These are phyloP conservation scores for Bipolaris gigantea DNA, from an alignment of 2,329 filamentous ascomycete genomes.

Conservation along the genomic window DNA sequence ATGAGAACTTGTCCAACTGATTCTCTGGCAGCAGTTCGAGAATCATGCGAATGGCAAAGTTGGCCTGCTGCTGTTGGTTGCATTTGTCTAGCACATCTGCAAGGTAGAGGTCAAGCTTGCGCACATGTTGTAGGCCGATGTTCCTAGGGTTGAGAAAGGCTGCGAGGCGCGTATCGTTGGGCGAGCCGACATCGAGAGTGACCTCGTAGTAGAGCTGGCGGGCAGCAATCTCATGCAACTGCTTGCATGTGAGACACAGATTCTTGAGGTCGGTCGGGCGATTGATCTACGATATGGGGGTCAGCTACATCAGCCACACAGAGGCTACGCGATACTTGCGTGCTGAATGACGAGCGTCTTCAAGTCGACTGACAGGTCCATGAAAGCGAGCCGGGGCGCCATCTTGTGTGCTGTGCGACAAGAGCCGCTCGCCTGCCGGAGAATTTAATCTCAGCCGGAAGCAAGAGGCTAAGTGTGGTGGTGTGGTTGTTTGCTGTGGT, in stretches of 20 bases:
- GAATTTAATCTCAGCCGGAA: background rate
- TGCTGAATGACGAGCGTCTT: conserved; percentile 46
- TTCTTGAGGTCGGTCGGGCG: conserved; percentile 53
- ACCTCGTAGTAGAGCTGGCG: conserved; percentile 52
- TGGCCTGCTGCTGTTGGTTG: conserved; percentile 50
- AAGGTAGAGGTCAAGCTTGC: conserved; percentile 52
- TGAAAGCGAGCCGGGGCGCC: conserved; percentile 34
- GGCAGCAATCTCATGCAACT: conserved; percentile 51
- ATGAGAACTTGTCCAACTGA: conserved; percentile 54
- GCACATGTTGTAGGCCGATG: conserved; percentile 51
- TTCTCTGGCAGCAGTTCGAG: conserved; percentile 54
- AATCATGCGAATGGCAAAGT: conserved; percentile 54
- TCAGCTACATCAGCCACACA: background rate
- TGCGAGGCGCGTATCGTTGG: conserved; percentile 49
- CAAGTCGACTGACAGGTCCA: conserved; percentile 43
- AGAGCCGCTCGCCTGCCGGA: background rate
- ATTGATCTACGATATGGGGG: conserved; percentile 37
- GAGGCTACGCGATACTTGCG: conserved; percentile 27
- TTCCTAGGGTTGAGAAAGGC: conserved; percentile 53
- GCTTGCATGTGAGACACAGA: conserved; percentile 52
- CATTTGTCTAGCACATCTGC: conserved; percentile 50
- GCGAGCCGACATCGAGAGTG: conserved; percentile 51
- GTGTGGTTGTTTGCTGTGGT: background rate
- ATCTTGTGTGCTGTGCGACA: conserved; percentile 17
- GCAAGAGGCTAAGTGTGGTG: background rate